Evolutionary conservation across 495 filamentous ascomycete genomes (phyloP).

Genomic region (Talaromyces adpressus): DNA sequence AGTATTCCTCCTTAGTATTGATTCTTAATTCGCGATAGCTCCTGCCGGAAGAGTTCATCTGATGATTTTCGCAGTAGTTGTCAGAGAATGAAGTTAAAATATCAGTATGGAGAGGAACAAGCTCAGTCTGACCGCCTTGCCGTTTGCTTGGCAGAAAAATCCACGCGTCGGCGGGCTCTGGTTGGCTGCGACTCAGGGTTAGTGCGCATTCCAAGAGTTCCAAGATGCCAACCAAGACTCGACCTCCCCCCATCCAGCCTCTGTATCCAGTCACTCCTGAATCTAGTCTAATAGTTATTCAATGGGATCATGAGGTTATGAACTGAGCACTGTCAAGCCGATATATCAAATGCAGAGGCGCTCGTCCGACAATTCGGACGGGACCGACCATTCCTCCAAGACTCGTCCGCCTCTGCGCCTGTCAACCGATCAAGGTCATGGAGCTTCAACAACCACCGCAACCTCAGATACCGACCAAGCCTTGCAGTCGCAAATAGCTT

Average conservation of each 20-base stretch:
- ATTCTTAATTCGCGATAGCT: no score
- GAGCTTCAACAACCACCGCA: constrained; percentile 24
- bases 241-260: neutral
- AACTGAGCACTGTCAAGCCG: constrained; percentile 7
- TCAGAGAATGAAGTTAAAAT: neutral
- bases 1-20: no score
- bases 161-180: neutral
- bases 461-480: constrained; percentile 31
- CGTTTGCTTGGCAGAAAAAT: constrained; percentile 1
- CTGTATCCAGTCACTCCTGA: neutral
- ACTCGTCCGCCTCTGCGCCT: constrained; percentile 17
- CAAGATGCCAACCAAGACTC: neutral
- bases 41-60: no score
- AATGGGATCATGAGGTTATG: neutral
- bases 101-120: neutral
- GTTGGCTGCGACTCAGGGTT: constrained; percentile 1
- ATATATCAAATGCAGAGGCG: constrained; percentile 43
- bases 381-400: constrained; percentile 36
- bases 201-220: constrained; percentile 1
- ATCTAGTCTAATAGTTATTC: neutral
- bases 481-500: constrained; percentile 9
- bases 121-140: neutral
- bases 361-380: constrained; percentile 44
- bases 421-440: constrained; percentile 26
- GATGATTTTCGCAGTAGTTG: neutral